A percentile compares a stretch with the other conserved stretches of the same genome.
Conservation (phyloP, 2,329 filamentous ascomycete genomes). For the Whalleya microplaca region DNA sequence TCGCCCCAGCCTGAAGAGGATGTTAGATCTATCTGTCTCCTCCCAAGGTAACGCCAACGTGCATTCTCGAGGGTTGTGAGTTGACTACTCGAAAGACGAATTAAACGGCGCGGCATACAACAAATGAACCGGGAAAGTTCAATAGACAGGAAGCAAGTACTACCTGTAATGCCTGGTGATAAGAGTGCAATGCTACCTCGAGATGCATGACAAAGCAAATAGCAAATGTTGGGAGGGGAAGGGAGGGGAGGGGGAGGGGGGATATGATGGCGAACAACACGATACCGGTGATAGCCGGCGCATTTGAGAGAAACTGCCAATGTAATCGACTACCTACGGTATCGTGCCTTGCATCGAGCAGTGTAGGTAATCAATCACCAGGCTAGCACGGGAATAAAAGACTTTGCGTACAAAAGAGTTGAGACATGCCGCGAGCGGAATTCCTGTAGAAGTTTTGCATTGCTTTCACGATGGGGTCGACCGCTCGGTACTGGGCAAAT, state of each 20-base stretch:
- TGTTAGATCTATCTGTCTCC: not conserved
- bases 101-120: not conserved
- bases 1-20: not conserved
- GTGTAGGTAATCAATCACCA: conserved; percentile 4
- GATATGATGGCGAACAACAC: not conserved
- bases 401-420: conserved; percentile 6
- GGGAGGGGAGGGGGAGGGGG: too few species aligned
- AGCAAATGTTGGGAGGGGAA: not conserved
- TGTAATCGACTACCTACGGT: not conserved
- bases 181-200: not conserved
- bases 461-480: not conserved
- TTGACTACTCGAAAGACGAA: too few species aligned
- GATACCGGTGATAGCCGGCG: conserved; percentile 20
- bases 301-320: conserved; percentile 6
- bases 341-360: conserved; percentile 28
- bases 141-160: not conserved
- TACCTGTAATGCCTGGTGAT: not conserved
- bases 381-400: conserved; percentile 4
- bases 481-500: not conserved
- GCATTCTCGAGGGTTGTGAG: not conserved
- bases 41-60: not conserved
- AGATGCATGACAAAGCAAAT: not conserved
- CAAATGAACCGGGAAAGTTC: not conserved
- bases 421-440: not conserved
- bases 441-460: not conserved